Conservation (phyloP, 177 flowering plant genomes). For the Telopea speciosissima region DNA sequence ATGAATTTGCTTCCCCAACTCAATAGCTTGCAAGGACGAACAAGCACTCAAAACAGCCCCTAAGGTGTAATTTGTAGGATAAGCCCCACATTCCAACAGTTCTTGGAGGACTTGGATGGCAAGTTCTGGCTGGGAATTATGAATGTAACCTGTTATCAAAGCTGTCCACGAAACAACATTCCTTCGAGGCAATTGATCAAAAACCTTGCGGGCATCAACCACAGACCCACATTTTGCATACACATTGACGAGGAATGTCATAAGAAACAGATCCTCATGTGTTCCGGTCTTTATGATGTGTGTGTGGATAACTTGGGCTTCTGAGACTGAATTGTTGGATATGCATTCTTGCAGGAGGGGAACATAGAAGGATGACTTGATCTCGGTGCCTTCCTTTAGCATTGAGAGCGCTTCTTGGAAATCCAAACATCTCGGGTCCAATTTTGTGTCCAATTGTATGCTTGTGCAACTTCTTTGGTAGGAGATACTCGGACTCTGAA, state of each 20-base stretch:
- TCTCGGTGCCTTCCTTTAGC: constrained; percentile 27
- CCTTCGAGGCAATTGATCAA: constrained; percentile 46
- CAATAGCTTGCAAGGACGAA: constrained; percentile 32
- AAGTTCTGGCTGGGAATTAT: constrained; percentile 45
- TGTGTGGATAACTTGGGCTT: constrained; percentile 44
- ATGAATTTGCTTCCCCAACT: constrained; percentile 64
- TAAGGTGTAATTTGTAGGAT: constrained; percentile 71
- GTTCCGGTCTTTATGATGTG: constrained; percentile 65
- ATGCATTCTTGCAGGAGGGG: constrained; percentile 65
- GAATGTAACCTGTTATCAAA: constrained; percentile 65
- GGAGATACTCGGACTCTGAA: constrained; percentile 27
- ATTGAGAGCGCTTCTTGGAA: constrained; percentile 41
- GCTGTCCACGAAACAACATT: constrained; percentile 69
- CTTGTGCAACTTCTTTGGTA: constrained; percentile 27
- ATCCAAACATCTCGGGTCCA: constrained; percentile 30
- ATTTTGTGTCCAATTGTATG: constrained; percentile 22
- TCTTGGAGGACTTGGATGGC: constrained; percentile 46
- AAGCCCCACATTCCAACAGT: constrained; percentile 60
- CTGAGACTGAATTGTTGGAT: constrained; percentile 32
- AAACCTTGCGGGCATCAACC: constrained; percentile 52
- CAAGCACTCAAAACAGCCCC: constrained; percentile 61
- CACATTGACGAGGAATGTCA: constrained; percentile 57
- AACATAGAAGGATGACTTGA: constrained; percentile 40
- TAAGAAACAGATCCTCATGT: constrained; percentile 36
- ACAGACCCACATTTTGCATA: constrained; percentile 67